Evolutionary conservation across 2,329 filamentous ascomycete genomes (phyloP).

Genomic region (Aspergillus sp.): DNA sequence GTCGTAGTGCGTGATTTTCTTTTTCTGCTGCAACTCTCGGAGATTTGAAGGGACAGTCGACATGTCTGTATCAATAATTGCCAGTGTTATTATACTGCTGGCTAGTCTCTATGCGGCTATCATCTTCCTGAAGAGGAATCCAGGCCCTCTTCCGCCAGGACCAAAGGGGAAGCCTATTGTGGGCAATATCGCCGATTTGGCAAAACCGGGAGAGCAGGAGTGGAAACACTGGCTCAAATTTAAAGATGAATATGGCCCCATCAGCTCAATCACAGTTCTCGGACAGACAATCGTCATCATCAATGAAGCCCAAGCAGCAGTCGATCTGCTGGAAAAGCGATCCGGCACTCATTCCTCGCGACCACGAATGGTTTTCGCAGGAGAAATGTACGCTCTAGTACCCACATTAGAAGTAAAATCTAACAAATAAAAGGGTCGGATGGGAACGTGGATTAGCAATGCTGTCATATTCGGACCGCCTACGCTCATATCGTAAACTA

Average conservation of each 20-base stretch:
- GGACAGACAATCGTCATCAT: slow-evolving; percentile 28
- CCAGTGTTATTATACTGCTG: too few species aligned
- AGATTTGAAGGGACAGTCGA: too few species aligned
- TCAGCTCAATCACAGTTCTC: slow-evolving; percentile 29
- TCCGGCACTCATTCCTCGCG: slow-evolving; percentile 21
- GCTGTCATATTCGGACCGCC: slow-evolving; percentile 30
- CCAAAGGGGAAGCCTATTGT: slow-evolving; percentile 44
- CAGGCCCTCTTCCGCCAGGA: slow-evolving; percentile 41
- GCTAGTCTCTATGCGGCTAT: too few species aligned
- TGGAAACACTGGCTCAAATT: slow-evolving; percentile 38
- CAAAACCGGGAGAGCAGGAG: slow-evolving; percentile 30
- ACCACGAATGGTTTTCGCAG: slow-evolving; percentile 19
- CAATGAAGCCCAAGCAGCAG: slow-evolving; percentile 21
- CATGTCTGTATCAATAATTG: too few species aligned
- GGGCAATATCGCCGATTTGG: slow-evolving; percentile 47
- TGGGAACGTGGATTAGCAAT: slow-evolving; percentile 33
- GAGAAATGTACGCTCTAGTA: slow-evolving; percentile 27
- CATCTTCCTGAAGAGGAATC: too few species aligned
- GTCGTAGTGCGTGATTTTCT: too few species aligned
- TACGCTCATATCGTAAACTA: slow-evolving; percentile 41
- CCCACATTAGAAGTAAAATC: background rate
- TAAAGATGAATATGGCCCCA: slow-evolving; percentile 35
- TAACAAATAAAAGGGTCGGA: slow-evolving; percentile 19
- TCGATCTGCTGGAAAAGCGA: slow-evolving; percentile 27
- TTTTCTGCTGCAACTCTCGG: too few species aligned